phyloP scores from a whole-genome alignment of 148 eudicot species.

The Vaccinium corymbosum region DNA sequence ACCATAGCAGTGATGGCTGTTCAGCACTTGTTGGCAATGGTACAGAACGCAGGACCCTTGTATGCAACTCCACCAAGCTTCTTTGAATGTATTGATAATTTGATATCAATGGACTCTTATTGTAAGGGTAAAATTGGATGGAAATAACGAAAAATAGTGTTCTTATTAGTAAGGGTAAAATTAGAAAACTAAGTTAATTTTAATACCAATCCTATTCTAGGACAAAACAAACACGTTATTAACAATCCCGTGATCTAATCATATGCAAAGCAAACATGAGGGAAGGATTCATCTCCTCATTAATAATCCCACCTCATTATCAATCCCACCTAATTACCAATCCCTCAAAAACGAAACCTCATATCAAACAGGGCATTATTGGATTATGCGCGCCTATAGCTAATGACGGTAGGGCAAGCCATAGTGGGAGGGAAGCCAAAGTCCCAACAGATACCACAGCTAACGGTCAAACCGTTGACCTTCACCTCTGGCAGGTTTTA shows the following conservation, averaged over 20 bases:
- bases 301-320: too few species aligned
- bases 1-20: not conserved
- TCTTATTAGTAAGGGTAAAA: too few species aligned
- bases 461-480: not conserved
- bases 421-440: not conserved
- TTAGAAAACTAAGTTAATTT: too few species aligned
- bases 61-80: conserved; percentile 1
- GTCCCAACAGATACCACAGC: not conserved
- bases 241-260: too few species aligned
- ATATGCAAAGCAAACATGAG: too few species aligned
- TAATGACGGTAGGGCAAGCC: not conserved
- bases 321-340: too few species aligned
- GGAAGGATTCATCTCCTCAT: too few species aligned
- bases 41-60: not conserved
- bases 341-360: too few species aligned
- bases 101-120: not conserved
- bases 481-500: not conserved
- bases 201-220: too few species aligned
- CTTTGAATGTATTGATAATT: not conserved
- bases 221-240: too few species aligned
- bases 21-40: not conserved
- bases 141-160: too few species aligned
- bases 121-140: too few species aligned
- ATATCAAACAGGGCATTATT: not conserved
- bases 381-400: not conserved